phyloP scores from a whole-genome alignment of 305 asterid species.

The Caryopteris hybrid region DNA sequence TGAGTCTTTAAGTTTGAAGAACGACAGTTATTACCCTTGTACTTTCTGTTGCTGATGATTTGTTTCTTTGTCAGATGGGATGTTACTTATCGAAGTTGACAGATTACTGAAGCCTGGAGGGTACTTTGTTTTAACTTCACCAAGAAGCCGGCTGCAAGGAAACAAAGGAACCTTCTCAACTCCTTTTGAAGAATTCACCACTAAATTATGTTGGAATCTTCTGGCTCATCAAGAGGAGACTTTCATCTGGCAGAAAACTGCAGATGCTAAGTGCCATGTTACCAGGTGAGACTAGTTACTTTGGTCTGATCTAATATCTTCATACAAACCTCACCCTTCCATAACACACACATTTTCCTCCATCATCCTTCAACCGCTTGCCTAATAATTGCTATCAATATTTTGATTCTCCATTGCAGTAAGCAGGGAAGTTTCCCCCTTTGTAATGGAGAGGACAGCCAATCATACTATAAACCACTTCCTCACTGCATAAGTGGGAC shows the following conservation, averaged over 20 bases:
- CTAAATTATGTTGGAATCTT: slow-evolving; percentile 77
- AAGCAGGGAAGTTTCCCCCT: slow-evolving; percentile 48
- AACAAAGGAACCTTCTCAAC: slow-evolving; percentile 47
- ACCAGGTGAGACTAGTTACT: slow-evolving; percentile 54
- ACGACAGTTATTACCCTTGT: background rate
- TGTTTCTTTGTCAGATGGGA: slow-evolving; percentile 61
- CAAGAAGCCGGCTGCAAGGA: slow-evolving; percentile 55
- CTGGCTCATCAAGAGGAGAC: slow-evolving; percentile 81
- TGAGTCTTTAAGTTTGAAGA: background rate
- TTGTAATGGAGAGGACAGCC: slow-evolving; percentile 71
- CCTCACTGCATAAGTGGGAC: slow-evolving; percentile 69
- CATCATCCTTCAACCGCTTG: background rate
- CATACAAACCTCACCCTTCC: background rate
- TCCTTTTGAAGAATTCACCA: slow-evolving; percentile 60
- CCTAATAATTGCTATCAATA: slow-evolving; percentile 7
- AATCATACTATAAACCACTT: slow-evolving; percentile 71
- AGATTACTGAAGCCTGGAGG: slow-evolving; percentile 97
- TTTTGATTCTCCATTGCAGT: slow-evolving; percentile 26
- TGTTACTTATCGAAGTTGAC: slow-evolving; percentile 83
- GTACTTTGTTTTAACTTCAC: slow-evolving; percentile 84
- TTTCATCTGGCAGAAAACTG: slow-evolving; percentile 80
- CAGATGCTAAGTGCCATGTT: slow-evolving; percentile 60
- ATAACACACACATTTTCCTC: background rate
- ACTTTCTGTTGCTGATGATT: slow-evolving; percentile 24
- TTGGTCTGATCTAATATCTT: background rate